Conservation (phyloP, 345 rosid species). For the Pistacia vera region DNA sequence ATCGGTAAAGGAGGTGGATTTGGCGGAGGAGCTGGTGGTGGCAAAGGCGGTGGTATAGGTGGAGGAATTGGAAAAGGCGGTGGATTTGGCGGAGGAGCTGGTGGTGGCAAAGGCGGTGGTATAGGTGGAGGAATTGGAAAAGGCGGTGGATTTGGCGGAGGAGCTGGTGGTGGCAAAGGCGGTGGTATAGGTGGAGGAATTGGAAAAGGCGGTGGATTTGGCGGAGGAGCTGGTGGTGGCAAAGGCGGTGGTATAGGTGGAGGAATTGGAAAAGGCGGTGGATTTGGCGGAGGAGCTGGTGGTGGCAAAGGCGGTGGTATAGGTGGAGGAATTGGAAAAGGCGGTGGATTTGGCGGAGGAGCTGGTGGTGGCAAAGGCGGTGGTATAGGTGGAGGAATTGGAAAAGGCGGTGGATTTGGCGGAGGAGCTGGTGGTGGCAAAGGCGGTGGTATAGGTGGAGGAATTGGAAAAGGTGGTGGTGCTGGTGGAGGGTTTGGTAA, state of each 20-base stretch:
- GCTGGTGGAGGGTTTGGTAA: constrained; percentile 29
- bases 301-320: constrained; percentile 11
- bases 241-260: constrained; percentile 31
- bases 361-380: constrained; percentile 33
- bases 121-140: constrained; percentile 24
- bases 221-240: constrained; percentile 28
- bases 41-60: constrained; percentile 40
- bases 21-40: constrained; percentile 16
- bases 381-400: constrained; percentile 39
- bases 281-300: constrained; percentile 27
- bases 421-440: constrained; percentile 28
- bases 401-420: constrained; percentile 27
- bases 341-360: constrained; percentile 11
- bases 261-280: constrained; percentile 20
- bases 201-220: constrained; percentile 30
- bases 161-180: constrained; percentile 27
- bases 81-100: constrained; percentile 26
- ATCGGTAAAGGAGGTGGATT: constrained; percentile 22
- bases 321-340: constrained; percentile 10
- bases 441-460: constrained; percentile 33
- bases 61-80: constrained; percentile 31
- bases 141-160: constrained; percentile 17
- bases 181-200: constrained; percentile 40
- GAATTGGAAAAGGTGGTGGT: constrained; percentile 20
- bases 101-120: constrained; percentile 29